Conservation (phyloP, 164 flowering plant species). For the Piper longum region DNA sequence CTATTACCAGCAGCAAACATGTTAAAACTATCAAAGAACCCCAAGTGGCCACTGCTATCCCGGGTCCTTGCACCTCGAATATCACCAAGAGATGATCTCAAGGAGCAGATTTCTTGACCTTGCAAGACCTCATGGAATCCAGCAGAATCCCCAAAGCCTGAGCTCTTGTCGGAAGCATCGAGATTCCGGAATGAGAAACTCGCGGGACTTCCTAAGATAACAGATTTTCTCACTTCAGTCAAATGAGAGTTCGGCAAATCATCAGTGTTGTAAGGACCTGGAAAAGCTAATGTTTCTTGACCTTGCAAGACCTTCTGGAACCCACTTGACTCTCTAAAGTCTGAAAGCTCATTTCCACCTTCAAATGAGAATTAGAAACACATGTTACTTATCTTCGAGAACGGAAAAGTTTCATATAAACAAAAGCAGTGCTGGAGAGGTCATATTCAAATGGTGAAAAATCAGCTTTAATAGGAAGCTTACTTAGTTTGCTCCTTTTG, state of each 20-base stretch:
- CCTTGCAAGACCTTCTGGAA: slow-evolving; percentile 99
- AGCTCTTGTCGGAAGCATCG: slow-evolving; percentile 21
- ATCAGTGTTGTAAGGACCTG: slow-evolving; percentile 22
- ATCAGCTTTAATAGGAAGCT: slow-evolving; percentile 39
- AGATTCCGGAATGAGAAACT: slow-evolving; percentile 17
- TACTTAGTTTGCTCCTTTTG: slow-evolving; percentile 53
- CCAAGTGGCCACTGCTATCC: slow-evolving; percentile 18
- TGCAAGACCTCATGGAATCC: slow-evolving; percentile 94
- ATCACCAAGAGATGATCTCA: slow-evolving; percentile 22
- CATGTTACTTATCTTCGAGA: neutral
- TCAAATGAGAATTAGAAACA: slow-evolving; percentile 2
- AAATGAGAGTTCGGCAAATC: slow-evolving; percentile 26
- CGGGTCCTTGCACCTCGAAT: slow-evolving; percentile 10
- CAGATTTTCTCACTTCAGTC: slow-evolving; percentile 26
- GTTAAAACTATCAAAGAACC: slow-evolving; percentile 25
- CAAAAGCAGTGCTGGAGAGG: neutral
- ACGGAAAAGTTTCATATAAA: neutral
- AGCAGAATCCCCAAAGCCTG: slow-evolving; percentile 49
- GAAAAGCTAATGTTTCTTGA: slow-evolving; percentile 79
- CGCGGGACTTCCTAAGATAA: slow-evolving; percentile 16
- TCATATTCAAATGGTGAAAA: slow-evolving; percentile 48
- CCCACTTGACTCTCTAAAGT: slow-evolving; percentile 66
- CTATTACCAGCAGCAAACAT: slow-evolving; percentile 24
- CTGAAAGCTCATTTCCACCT: slow-evolving; percentile 54
- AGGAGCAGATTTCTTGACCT: slow-evolving; percentile 82